Base-by-base conservation (phyloP, 805 yeast species). In the Candida ipomoeae region DNA sequence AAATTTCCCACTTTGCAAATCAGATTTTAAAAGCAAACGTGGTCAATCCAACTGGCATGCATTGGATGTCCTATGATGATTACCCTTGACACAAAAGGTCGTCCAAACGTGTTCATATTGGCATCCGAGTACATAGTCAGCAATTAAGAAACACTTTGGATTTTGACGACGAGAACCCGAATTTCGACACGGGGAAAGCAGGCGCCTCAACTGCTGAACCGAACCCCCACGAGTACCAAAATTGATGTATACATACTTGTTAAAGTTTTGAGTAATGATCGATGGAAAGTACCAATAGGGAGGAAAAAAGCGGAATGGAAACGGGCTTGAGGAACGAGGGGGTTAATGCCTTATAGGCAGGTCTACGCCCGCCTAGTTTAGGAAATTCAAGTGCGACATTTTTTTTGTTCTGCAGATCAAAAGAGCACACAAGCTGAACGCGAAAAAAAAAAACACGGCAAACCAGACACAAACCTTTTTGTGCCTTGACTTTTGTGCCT, bases 371-470 rank as follows among this genome's bases (percentile, higher is more conserved):
- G 40, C 46, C 46, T 23, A n/a, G 46, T 44, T 36, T 42, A 31
- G 45, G 40, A 44, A 44, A 44, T 15, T 44, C 32, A 26, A 44
- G 46, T 44, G 46, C 46, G 46, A 44, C 46, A 44, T 44, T 44
- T 44, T 43, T 11, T 36, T 44, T 35, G 32, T 44, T 44, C 40
- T 44, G 45, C 45, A 42, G 45, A 33, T 42, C 45, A 11, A 32
- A 17, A 20, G 35, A 31, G 38, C 45, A 42, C 38, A 20, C 31
- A 37, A 37, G 18, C 38, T 42, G 38, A n/a, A 42, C 45, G 38
- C 45, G 33, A 32, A 42, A 42, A 32, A 15, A n/a, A 42, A 20
- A 20, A n/a, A 42, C 38, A 31, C 44, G 26, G 41, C 32, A 11
- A 29, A 26, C 34, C n/a, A 26, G 21, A 29, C 43, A 40, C 43